A percentile compares a stretch with the other conserved stretches of the same genome.
Evolutionary conservation across 495 filamentous ascomycete species (phyloP).

Genomic region (Hyphodiscus hymeniophilus): DNA sequence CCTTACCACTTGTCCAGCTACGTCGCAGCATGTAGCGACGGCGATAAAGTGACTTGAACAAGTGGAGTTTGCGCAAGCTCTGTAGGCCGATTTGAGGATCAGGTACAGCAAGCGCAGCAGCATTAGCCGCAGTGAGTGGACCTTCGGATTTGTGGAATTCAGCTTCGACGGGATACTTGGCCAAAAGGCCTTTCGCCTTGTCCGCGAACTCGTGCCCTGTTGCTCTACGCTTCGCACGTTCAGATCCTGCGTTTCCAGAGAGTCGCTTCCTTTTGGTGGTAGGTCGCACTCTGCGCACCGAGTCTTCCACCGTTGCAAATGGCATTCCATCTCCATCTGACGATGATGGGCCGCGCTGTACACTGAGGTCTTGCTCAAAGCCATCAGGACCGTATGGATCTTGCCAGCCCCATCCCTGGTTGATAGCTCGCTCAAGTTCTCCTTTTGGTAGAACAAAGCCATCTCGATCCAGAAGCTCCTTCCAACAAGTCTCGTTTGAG

Average conservation of each 20-base stretch:
- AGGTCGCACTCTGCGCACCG: conserved; percentile 10
- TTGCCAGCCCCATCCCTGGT: conserved; percentile 99
- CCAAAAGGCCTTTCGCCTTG: conserved; percentile 14
- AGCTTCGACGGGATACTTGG: conserved; percentile 7
- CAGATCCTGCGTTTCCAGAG: conserved; percentile 1
- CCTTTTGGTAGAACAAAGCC: conserved; percentile 70
- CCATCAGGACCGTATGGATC: conserved; percentile 67
- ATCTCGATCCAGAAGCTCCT: conserved; percentile 80
- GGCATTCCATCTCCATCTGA: conserved; percentile 31
- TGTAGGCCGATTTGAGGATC: conserved; percentile 74
- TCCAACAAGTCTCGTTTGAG: conserved; percentile 91
- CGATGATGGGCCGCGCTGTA: conserved; percentile 27
- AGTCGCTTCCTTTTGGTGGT: conserved; percentile 25
- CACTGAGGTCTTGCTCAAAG: conserved; percentile 71
- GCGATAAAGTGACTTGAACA: conserved; percentile 95
- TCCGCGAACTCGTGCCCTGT: conserved; percentile 12
- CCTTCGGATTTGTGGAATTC: conserved; percentile 51
- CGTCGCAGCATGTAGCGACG: conserved; percentile 81
- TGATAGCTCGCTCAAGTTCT: conserved; percentile 78
- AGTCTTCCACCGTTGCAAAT: conserved; percentile 3
- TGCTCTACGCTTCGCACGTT: conserved; percentile 19
- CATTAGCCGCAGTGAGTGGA: conserved; percentile 76
- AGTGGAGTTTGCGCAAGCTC: conserved; percentile 70
- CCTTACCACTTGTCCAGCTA: conserved; percentile 79
- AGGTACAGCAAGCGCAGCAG: conserved; percentile 71